Evolutionary conservation across 2,329 filamentous ascomycete genomes (phyloP).

Genomic region (Tolypocladium tundrense): DNA sequence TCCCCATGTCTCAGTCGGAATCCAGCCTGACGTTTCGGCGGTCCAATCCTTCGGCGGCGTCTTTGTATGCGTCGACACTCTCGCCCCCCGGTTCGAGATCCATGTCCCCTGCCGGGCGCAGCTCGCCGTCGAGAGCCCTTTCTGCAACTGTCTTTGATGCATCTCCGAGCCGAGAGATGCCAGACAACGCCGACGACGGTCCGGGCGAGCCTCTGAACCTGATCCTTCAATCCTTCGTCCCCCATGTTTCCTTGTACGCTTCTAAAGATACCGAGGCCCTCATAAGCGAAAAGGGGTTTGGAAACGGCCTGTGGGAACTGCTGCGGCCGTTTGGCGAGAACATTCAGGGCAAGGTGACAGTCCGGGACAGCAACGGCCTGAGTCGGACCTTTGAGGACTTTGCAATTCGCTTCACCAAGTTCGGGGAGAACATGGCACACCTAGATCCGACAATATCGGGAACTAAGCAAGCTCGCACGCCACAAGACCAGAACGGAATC

Average conservation of each 20-base stretch:
- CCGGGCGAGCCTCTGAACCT: slow-evolving; percentile 50
- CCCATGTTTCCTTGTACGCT: slow-evolving; percentile 78
- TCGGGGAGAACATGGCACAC: slow-evolving; percentile 48
- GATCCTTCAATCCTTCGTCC: slow-evolving; percentile 77
- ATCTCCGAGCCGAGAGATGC: slow-evolving; percentile 31
- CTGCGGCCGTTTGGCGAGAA: slow-evolving; percentile 85
- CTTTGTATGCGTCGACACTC: slow-evolving; percentile 55
- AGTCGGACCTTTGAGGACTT: slow-evolving; percentile 83
- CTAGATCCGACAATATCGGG: slow-evolving; percentile 29
- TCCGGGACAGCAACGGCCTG: slow-evolving; percentile 80
- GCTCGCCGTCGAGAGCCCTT: slow-evolving; percentile 45
- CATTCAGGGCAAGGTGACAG: slow-evolving; percentile 76
- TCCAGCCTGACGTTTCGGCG: slow-evolving; percentile 42
- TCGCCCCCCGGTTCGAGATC: slow-evolving; percentile 60
- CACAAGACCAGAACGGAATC: slow-evolving; percentile 19
- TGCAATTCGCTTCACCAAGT: slow-evolving; percentile 71
- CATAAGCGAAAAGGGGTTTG: slow-evolving; percentile 73
- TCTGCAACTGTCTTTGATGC: slow-evolving; percentile 49
- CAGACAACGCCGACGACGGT: slow-evolving; percentile 31
- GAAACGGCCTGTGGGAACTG: slow-evolving; percentile 71
- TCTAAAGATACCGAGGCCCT: slow-evolving; percentile 78
- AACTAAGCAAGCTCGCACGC: slow-evolving; percentile 23
- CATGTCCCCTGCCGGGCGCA: slow-evolving; percentile 53
- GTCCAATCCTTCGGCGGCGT: slow-evolving; percentile 47
- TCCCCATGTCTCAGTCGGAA: slow-evolving; percentile 40